Percentiles rank a stretch among this genome's conserved stretches.
Conservation (phyloP, 208 protist genomes). For the Acanthamoeba culbertsoni region DNA sequence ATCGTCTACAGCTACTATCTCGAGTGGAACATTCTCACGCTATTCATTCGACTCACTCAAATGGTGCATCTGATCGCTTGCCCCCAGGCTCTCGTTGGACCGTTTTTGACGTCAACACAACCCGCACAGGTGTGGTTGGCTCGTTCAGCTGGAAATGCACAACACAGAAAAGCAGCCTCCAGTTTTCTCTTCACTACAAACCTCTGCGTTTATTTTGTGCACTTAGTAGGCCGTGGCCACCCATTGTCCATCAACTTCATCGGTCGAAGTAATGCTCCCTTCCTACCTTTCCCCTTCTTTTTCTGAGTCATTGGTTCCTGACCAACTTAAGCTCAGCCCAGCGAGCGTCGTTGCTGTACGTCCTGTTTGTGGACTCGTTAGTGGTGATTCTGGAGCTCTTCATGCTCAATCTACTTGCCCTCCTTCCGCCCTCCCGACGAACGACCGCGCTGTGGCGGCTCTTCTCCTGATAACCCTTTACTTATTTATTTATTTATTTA, state of each 20-base stretch:
- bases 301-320: background rate
- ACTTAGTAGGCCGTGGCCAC: background rate
- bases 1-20: constrained; percentile 43
- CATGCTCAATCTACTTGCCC: constrained; percentile 8
- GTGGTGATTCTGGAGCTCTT: background rate
- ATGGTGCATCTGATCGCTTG: background rate
- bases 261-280: background rate
- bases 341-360: background rate
- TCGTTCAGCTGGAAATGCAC: background rate
- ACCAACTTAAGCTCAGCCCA: background rate
- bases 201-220: background rate
- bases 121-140: background rate
- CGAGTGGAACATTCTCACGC: background rate
- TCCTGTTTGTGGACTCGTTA: background rate
- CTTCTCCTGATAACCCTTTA: no score
- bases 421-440: background rate
- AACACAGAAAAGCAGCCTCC: background rate
- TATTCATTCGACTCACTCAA: background rate
- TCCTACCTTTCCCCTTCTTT: background rate
- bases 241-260: constrained; percentile 41
- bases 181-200: background rate
- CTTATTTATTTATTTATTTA: no score
- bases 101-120: background rate
- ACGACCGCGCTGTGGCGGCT: no score
- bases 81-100: background rate